phyloP scores from a whole-genome alignment of 2,329 filamentous ascomycete species.

The Scytalidium lignicola region DNA sequence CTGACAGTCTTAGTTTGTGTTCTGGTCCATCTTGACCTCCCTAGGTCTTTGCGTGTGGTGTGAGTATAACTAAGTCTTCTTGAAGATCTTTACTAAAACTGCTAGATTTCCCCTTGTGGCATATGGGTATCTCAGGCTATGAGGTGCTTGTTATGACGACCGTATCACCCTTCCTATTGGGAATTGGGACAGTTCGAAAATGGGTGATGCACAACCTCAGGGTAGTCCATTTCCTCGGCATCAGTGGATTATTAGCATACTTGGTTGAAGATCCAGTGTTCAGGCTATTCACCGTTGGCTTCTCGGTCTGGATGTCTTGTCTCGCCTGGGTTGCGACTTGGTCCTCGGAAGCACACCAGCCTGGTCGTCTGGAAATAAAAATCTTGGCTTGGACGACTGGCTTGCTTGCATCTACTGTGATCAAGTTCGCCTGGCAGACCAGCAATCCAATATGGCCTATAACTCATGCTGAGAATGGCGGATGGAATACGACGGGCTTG shows the following conservation, averaged over 20 bases:
- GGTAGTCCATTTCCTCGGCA: conserved; percentile 68
- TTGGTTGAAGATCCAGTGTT: conserved; percentile 65
- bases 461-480: conserved; percentile 83
- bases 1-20: conserved; percentile 62
- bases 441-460: conserved; percentile 98
- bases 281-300: conserved; percentile 75
- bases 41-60: conserved; percentile 90
- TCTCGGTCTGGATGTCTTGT: conserved; percentile 74
- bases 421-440: conserved; percentile 89
- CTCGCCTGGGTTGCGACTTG: conserved; percentile 81
- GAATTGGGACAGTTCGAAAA: conserved; percentile 62
- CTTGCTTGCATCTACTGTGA: conserved; percentile 75
- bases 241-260: conserved; percentile 75
- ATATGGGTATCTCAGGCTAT: conserved; percentile 98
- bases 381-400: conserved; percentile 78
- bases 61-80: conserved; percentile 43
- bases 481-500: conserved; percentile 84
- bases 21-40: conserved; percentile 92
- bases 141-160: conserved; percentile 85
- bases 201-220: conserved; percentile 65
- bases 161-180: conserved; percentile 74
- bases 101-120: conserved; percentile 89
- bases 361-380: conserved; percentile 72
- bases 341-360: conserved; percentile 70
- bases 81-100: conserved; percentile 8